Conservation (phyloP, 2,329 filamentous ascomycete genomes). For the Ophioceras dolichostomum region DNA sequence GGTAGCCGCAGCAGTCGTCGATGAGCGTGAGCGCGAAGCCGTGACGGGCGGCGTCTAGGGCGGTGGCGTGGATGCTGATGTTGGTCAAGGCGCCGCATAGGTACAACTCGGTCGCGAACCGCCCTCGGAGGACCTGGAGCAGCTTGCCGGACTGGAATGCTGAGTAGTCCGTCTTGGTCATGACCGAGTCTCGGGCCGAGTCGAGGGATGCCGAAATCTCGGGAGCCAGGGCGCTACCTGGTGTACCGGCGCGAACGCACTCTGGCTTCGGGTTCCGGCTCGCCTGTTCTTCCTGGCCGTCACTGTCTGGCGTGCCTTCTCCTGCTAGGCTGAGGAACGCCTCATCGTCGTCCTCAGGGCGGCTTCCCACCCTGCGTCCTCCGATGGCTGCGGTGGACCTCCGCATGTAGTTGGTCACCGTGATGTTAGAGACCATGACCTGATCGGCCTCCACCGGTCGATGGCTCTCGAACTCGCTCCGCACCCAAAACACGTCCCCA, state of each 20-base stretch:
- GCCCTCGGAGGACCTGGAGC: constrained; percentile 66
- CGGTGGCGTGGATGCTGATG: constrained; percentile 80
- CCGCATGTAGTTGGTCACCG: constrained; percentile 8
- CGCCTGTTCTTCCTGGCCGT: no score
- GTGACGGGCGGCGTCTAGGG: constrained; percentile 77
- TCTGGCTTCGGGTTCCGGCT: constrained; percentile 20
- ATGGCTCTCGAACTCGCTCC: constrained; percentile 57
- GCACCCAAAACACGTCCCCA: constrained; percentile 71
- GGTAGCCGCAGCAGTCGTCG: constrained; percentile 79
- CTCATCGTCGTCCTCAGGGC: constrained; percentile 20
- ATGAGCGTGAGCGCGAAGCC: constrained; percentile 79
- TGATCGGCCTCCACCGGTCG: constrained; percentile 42
- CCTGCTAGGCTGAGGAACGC: constrained; percentile 16
- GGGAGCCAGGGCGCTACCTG: constrained; percentile 31
- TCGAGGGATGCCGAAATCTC: constrained; percentile 29
- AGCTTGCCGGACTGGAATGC: constrained; percentile 68
- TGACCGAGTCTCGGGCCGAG: constrained; percentile 31
- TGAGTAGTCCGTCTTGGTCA: constrained; percentile 74
- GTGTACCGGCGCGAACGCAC: constrained; percentile 30
- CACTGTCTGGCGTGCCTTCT: constrained; percentile 10
- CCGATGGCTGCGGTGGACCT: no score
- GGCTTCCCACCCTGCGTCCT: constrained; percentile 6
- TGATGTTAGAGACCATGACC: constrained; percentile 29
- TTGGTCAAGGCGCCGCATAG: constrained; percentile 82
- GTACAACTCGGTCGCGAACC: constrained; percentile 79